Conservation (phyloP, 1,139 yeast genomes). For the Geotrichum phurueaensis region DNA sequence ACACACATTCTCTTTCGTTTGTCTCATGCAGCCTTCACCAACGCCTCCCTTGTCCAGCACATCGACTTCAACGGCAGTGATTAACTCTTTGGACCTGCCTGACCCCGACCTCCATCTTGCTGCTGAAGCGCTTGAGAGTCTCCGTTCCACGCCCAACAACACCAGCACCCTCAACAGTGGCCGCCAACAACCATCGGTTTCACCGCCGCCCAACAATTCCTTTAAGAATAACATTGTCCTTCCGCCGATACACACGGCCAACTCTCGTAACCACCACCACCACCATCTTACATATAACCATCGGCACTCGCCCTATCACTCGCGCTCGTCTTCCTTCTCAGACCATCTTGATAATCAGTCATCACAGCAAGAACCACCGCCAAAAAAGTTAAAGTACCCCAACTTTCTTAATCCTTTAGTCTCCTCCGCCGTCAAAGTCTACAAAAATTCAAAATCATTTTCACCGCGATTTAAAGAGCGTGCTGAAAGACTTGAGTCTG, state of each 20-base stretch:
- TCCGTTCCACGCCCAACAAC: slow-evolving; percentile 8
- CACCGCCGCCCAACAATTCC: background rate
- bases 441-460: slow-evolving; percentile 51
- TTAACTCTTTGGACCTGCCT: background rate
- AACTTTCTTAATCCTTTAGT: slow-evolving; percentile 30
- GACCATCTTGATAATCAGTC: slow-evolving; percentile 1
- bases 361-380: background rate
- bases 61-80: background rate
- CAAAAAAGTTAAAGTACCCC: background rate
- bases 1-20: background rate
- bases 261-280: background rate
- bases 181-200: background rate
- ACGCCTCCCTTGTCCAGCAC: slow-evolving; percentile 1
- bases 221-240: slow-evolving; percentile 4
- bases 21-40: background rate
- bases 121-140: slow-evolving; percentile 19
- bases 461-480: slow-evolving; percentile 58
- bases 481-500: slow-evolving; percentile 60
- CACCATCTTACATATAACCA: slow-evolving; percentile 1
- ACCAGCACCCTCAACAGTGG: background rate
- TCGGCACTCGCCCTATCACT: slow-evolving; percentile 16
- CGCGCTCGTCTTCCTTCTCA: slow-evolving; percentile 13
- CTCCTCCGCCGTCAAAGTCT: slow-evolving; percentile 53
- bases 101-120: slow-evolving; percentile 16
- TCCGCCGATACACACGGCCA: slow-evolving; percentile 9